Evolutionary conservation across 805 yeast genomes (phyloP), one percentile per base, ranked within the genome.

Genomic region (Kregervanrija fluxuum): DNA sequence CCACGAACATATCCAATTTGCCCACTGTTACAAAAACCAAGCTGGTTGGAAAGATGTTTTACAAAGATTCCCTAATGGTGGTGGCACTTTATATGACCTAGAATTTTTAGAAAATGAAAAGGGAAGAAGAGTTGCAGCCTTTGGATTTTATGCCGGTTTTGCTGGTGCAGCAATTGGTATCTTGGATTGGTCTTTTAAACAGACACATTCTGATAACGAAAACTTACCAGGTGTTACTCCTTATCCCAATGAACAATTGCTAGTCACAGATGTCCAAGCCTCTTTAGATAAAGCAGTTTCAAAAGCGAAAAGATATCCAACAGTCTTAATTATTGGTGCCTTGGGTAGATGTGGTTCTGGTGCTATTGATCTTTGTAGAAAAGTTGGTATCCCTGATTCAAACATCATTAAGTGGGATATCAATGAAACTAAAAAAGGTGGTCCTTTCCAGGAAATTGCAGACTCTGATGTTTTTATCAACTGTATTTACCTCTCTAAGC

Each of bases 121-220:
- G 60, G 98, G 98, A 33, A 85, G 99, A 74, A 85, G 99, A 69
- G 99, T 93, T 30, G 99, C 99, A 38, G 99, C 99, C 8, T 93
- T 93, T 63, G 99, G 99, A n/a, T 93, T 79, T 73, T 91, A 91
- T 65, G 99, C 99, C 38, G 99, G 99, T n/a, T 93, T 93, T 64
- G 99, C 98, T 6, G 99, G 99, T 59, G 99, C 99, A 33, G 99
- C 99, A 32, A 69, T 93, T 45, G 99, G 99, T 58, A 73, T 91
- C 42, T 79, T 79, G 64, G 95, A 89, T 66, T 93, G 98, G 96
- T 85, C 95, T 41, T 83, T 85, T 70, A 91, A 91, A 67, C 91
- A 86, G 65, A 67, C 80, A 34, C 82, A 85, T 63, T 48, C 74
- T 8, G 87, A 80, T 57, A 59, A 69, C 44, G 78, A 80, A 62